These are phyloP conservation scores for Asterophora parasitica DNA, from an alignment of 768 basidiomycete species.

Conservation along the genomic window DNA sequence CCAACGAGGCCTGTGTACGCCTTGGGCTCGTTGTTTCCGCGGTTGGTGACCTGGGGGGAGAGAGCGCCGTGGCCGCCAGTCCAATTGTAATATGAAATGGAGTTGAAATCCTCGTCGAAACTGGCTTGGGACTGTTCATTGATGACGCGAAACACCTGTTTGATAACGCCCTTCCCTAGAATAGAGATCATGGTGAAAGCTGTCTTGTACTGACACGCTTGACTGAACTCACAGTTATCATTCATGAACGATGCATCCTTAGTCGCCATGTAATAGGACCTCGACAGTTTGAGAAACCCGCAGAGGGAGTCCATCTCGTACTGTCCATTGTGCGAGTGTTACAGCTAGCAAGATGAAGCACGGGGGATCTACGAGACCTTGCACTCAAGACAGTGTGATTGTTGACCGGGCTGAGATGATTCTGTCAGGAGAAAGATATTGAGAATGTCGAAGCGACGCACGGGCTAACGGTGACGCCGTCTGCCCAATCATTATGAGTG, in stretches of 20 bases:
- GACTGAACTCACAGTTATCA: slow-evolving; percentile 45
- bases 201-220: background rate
- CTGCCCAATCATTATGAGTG: slow-evolving; percentile 64
- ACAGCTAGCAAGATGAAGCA: background rate
- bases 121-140: slow-evolving; percentile 71
- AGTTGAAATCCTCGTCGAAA: slow-evolving; percentile 67
- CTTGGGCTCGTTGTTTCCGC: slow-evolving; percentile 73
- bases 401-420: slow-evolving; percentile 55
- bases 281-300: slow-evolving; percentile 73
- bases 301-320: slow-evolving; percentile 80
- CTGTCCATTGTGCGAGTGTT: slow-evolving; percentile 25
- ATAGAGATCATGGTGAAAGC: slow-evolving; percentile 3
- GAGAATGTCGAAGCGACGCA: slow-evolving; percentile 28
- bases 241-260: slow-evolving; percentile 71
- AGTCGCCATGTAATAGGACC: slow-evolving; percentile 68
- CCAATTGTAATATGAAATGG: slow-evolving; percentile 80
- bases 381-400: slow-evolving; percentile 77
- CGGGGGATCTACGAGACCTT: slow-evolving; percentile 41
- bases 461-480: slow-evolving; percentile 70
- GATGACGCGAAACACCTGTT: slow-evolving; percentile 72
- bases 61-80: slow-evolving; percentile 65
- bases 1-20: slow-evolving; percentile 71
- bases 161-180: slow-evolving; percentile 62
- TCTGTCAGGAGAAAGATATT: background rate
- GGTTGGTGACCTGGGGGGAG: slow-evolving; percentile 59